Conservation (phyloP, 2,329 filamentous ascomycete genomes). For the Pyrenochaeta sp. region DNA sequence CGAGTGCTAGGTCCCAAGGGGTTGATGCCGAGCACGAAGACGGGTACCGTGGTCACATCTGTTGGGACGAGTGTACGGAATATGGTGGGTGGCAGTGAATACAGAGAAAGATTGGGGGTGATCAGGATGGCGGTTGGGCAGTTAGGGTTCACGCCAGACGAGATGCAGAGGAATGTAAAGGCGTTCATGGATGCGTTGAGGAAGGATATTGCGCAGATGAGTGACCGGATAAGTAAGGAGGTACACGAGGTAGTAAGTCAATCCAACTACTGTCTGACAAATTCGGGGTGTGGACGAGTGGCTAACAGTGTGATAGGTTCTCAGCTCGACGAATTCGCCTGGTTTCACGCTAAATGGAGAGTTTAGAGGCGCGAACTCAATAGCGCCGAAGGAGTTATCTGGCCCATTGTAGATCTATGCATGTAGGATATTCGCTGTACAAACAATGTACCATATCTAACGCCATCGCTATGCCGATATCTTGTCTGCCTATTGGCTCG, state of each 20-base stretch:
- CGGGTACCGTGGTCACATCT: conserved; percentile 86
- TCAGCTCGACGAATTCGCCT: conserved; percentile 87
- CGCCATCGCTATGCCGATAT: conserved; percentile 57
- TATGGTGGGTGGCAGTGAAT: conserved; percentile 84
- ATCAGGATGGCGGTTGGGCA: conserved; percentile 92
- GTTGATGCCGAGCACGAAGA: conserved; percentile 90
- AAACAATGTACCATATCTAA: conserved; percentile 51
- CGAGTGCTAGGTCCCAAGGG: conserved; percentile 86
- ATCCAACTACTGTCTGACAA: background rate
- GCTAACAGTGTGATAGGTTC: conserved; percentile 64
- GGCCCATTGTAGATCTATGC: conserved; percentile 40
- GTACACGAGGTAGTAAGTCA: conserved; percentile 72
- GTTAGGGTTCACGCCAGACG: conserved; percentile 84
- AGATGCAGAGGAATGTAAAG: conserved; percentile 85
- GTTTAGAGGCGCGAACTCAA: conserved; percentile 64
- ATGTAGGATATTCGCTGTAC: conserved; percentile 36
- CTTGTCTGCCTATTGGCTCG: conserved; percentile 17
- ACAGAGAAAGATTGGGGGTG: conserved; percentile 84
- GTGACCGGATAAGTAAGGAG: conserved; percentile 73
- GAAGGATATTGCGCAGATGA: conserved; percentile 74
- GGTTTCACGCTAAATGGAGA: conserved; percentile 87
- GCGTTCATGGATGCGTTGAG: conserved; percentile 78
- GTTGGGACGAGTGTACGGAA: conserved; percentile 78
- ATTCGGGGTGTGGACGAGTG: conserved; percentile 9
- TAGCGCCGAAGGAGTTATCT: conserved; percentile 51